Conservation (phyloP, 768 basidiomycete species). For the Paxillus rubicundulus region DNA sequence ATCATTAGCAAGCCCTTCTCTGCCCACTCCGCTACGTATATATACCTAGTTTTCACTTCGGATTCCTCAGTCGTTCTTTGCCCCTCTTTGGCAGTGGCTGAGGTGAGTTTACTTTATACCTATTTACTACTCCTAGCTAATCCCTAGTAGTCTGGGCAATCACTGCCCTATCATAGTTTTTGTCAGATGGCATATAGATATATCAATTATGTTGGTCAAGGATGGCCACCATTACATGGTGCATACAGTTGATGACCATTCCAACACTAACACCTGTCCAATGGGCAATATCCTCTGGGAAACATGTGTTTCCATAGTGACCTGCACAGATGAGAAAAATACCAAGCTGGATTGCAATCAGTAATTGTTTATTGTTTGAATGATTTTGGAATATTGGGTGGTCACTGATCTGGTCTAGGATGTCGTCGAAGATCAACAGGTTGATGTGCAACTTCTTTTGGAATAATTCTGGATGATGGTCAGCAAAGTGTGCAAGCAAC, state of each 20-base stretch:
- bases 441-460: conserved; percentile 19
- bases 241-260: not conserved
- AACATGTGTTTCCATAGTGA: conserved; percentile 26
- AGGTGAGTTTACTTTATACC: no score
- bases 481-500: conserved; percentile 3
- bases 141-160: no score
- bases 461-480: conserved; percentile 21
- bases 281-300: not conserved
- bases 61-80: no score
- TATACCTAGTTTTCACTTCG: no score
- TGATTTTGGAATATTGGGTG: conserved; percentile 23
- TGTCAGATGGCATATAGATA: not conserved
- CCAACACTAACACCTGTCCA: conserved; percentile 8
- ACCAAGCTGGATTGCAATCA: conserved; percentile 28
- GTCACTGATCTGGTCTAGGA: conserved; percentile 17
- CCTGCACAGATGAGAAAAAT: conserved; percentile 27
- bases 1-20: no score
- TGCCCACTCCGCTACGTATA: no score
- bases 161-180: no score
- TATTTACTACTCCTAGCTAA: no score
- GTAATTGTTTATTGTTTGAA: conserved; percentile 21
- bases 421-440: conserved; percentile 24
- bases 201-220: not conserved
- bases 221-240: not conserved
- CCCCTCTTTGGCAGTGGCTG: no score